These are phyloP conservation scores for Skeletonema costatum DNA, from an alignment of 108 stramenopile genomes.

Conservation along the genomic window DNA sequence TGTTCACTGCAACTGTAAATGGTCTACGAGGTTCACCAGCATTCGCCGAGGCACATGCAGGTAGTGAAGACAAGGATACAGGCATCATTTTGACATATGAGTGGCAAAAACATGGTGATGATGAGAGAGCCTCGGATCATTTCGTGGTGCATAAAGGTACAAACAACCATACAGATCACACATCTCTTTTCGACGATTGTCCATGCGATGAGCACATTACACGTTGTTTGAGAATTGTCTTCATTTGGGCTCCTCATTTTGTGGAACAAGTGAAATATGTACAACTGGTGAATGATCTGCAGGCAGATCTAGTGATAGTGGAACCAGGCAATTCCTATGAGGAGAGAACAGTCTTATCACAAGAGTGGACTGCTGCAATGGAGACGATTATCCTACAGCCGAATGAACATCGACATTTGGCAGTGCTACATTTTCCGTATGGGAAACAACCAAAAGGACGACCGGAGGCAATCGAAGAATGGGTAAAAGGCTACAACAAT, in stretches of 20 bases:
- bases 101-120: slow-evolving; percentile 17
- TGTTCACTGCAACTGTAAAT: slow-evolving; percentile 40
- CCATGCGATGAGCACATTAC: slow-evolving; percentile 18
- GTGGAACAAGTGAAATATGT: slow-evolving; percentile 18
- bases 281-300: slow-evolving; percentile 11
- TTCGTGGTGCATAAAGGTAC: slow-evolving; percentile 7
- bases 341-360: background rate
- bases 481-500: background rate
- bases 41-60: slow-evolving; percentile 35
- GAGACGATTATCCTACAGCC: slow-evolving; percentile 4
- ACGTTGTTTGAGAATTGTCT: slow-evolving; percentile 25
- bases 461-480: background rate
- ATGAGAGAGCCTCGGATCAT: slow-evolving; percentile 16
- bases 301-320: slow-evolving; percentile 23
- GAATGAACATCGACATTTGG: slow-evolving; percentile 8
- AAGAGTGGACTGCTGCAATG: slow-evolving; percentile 15
- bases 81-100: slow-evolving; percentile 27
- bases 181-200: slow-evolving; percentile 12
- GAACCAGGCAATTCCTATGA: slow-evolving; percentile 34
- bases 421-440: slow-evolving; percentile 34
- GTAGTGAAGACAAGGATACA: slow-evolving; percentile 1
- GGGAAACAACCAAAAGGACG: slow-evolving; percentile 31
- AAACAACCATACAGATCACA: background rate
- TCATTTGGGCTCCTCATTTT: slow-evolving; percentile 38
- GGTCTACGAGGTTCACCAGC: slow-evolving; percentile 23